Conservation (phyloP, 257 asterid genomes). For the Lycium ferocissimum region DNA sequence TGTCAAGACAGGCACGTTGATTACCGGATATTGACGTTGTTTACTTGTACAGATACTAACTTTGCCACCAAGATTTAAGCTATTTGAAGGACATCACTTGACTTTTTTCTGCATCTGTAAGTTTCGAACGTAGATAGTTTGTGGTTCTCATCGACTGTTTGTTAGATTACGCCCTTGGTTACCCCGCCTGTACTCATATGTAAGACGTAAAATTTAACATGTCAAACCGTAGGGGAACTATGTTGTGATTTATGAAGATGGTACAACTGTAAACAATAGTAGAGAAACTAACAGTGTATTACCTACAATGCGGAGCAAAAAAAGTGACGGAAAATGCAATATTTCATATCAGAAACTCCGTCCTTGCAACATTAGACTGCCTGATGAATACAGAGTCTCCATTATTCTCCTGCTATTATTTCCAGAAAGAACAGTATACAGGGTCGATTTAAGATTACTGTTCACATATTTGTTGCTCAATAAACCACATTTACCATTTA, state of each 20-base stretch:
- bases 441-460: not conserved
- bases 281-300: not conserved
- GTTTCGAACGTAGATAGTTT: not conserved
- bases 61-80: no score
- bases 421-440: not conserved
- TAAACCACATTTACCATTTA: not conserved
- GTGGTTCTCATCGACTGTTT: not conserved
- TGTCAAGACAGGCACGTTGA: no score
- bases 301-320: not conserved
- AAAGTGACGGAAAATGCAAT: not conserved
- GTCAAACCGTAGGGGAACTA: not conserved
- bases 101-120: no score
- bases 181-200: not conserved
- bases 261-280: no score
- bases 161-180: not conserved
- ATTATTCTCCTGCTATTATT: not conserved
- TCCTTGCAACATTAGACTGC: not conserved
- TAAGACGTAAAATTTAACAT: not conserved
- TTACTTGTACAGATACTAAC: no score
- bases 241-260: not conserved
- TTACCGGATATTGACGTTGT: not conserved
- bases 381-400: not conserved
- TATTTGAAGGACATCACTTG: no score
- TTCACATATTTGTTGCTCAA: constrained; percentile 2
- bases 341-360: not conserved